Base-by-base conservation (phyloP, 768 basidiomycete species). In the Mycena capillaripes region DNA sequence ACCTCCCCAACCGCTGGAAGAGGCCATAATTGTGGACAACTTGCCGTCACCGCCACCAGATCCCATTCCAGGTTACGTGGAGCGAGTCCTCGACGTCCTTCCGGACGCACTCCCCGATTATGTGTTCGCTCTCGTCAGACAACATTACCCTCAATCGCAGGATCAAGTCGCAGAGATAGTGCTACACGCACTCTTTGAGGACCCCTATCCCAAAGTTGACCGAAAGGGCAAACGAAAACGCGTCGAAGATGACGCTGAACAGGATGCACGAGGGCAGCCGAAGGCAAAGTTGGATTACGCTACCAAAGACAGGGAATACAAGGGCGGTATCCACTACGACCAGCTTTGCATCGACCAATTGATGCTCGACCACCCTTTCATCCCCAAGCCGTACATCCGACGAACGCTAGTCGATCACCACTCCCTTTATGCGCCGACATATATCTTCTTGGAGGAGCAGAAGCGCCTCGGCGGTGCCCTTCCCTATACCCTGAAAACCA, bases 81-180 rank as follows among this genome's bases (percentile, higher is more conserved):
- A 88, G 1, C 89, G 85, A 48, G 84, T 94, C 34, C 82, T 92
- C 42, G 92, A 93, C 75, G 87, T 95, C 53, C 79, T 94, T 16
- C 94, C 94, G 0, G 92, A 94, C 74, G 91, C 94, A 27, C 84
- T 87, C 25, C 89, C 91, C 0, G 82, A 84, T 3, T 86, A 94
- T 73, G 87, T 87, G 16, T 77, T 84, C 27, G 71, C 78, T 1
- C 88, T 93, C 36, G 77, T 93, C 34, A 80, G 84, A 42, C 77
- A 84, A 52, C 82, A 87, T 71, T 77, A 87, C 32, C 80, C 83
- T 5, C 75, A 80, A 5, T 80, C 83, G 50, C 66, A 75, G 5
- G 82, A 83, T 1, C 73, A 82, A 17, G 86, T 89, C 48, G 84
- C 90, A 42, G 88, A 92, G 76, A 79, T 81, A 8, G 87, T 92